Conservation (phyloP, 1,139 yeast genomes). For the Suhomyces yuchorum region DNA sequence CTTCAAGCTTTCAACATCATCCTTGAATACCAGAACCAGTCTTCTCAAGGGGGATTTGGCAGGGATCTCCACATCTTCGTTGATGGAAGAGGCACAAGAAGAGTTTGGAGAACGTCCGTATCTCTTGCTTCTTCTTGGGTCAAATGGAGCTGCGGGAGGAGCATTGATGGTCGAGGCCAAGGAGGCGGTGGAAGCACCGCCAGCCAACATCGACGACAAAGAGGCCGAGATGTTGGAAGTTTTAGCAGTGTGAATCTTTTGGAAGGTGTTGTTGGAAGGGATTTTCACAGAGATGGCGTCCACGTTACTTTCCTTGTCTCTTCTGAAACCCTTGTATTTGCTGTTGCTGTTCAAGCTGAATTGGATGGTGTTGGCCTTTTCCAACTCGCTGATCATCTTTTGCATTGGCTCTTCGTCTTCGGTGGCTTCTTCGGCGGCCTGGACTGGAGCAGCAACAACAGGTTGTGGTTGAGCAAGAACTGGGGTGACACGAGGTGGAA, state of each 20-base stretch:
- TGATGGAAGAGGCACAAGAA: slow-evolving; percentile 18
- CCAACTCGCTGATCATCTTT: slow-evolving; percentile 11
- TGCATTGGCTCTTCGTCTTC: slow-evolving; percentile 8
- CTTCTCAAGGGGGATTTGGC: slow-evolving; percentile 20
- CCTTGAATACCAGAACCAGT: slow-evolving; percentile 9
- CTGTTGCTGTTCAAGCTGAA: slow-evolving; percentile 33
- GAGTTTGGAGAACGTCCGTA: slow-evolving; percentile 18
- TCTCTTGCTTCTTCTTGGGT: slow-evolving; percentile 26
- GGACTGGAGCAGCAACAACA: slow-evolving; percentile 7
- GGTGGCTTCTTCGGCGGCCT: neutral
- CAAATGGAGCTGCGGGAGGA: slow-evolving; percentile 22
- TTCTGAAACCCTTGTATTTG: slow-evolving; percentile 50
- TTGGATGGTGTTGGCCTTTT: slow-evolving; percentile 20
- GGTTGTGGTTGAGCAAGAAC: slow-evolving; percentile 3
- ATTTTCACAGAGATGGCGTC: slow-evolving; percentile 32
- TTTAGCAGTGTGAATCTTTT: slow-evolving; percentile 14
- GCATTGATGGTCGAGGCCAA: slow-evolving; percentile 10
- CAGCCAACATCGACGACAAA: slow-evolving; percentile 17
- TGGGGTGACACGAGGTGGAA: slow-evolving; percentile 11
- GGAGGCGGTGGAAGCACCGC: slow-evolving; percentile 16
- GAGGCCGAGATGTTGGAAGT: slow-evolving; percentile 19
- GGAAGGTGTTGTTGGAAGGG: slow-evolving; percentile 24
- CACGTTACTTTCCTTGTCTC: slow-evolving; percentile 33
- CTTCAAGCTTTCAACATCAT: slow-evolving; percentile 11
- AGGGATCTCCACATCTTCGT: slow-evolving; percentile 17